phyloP scores from a whole-genome alignment of 2,329 filamentous ascomycete genomes.

The Rachicladosporium sp. region DNA sequence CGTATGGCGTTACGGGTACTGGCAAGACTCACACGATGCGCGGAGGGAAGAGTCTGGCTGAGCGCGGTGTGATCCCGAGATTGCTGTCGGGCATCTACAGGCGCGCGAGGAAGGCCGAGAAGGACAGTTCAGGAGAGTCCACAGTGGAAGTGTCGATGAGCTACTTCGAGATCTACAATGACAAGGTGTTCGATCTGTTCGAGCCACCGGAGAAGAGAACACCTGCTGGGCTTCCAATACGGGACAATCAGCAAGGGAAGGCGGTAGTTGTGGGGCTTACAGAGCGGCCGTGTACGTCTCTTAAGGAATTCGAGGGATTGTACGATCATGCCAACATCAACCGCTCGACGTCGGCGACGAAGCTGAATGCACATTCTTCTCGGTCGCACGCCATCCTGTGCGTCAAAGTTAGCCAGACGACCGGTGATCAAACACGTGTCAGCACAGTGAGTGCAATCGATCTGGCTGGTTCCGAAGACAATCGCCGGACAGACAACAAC shows the following conservation, averaged over 20 bases:
- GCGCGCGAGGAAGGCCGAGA: constrained; percentile 53
- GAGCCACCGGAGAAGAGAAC: constrained; percentile 63
- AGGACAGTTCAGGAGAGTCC: constrained; percentile 70
- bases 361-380: constrained; percentile 96
- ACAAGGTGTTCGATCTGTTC: constrained; percentile 89
- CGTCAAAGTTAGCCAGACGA: constrained; percentile 82
- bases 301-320: constrained; percentile 95
- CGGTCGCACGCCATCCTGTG: constrained; percentile 94
- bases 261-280: constrained; percentile 85
- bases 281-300: constrained; percentile 74
- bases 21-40: constrained; percentile 96
- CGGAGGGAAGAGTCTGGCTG: constrained; percentile 59
- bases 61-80: constrained; percentile 94
- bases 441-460: constrained; percentile 97
- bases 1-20: constrained; percentile 93
- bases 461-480: constrained; percentile 86
- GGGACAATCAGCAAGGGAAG: constrained; percentile 85
- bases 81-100: constrained; percentile 99
- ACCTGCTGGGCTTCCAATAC: constrained; percentile 75
- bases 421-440: constrained; percentile 94
- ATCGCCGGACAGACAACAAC: constrained; percentile 91
- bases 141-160: constrained; percentile 76
- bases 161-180: constrained; percentile 98
- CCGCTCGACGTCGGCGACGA: constrained; percentile 90
- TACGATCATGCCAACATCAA: constrained; percentile 90